Evolutionary conservation across 129 eudicot genomes (phyloP).

Genomic region (Flaveria trinervia): DNA sequence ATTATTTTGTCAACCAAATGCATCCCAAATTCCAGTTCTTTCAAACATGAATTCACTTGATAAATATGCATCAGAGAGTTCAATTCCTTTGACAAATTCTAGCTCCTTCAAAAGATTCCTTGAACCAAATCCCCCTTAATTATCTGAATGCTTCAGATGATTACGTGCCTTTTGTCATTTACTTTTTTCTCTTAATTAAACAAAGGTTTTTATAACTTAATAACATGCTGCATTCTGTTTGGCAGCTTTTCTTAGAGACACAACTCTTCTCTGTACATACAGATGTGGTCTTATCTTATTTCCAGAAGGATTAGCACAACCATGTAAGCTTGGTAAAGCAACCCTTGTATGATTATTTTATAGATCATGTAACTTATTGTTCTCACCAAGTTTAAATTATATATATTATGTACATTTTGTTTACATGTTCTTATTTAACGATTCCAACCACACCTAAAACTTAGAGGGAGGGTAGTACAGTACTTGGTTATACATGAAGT

Average conservation of each 20-base stretch:
- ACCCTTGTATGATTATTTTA: slow-evolving; percentile 32
- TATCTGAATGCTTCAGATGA: background rate
- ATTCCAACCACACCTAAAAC: background rate
- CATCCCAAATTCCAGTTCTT: background rate
- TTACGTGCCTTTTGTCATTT: background rate
- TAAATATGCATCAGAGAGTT: too few relatives aligned
- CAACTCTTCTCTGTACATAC: slow-evolving; percentile 99
- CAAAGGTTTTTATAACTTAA: slow-evolving; percentile 15
- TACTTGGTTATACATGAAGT: slow-evolving; percentile 8
- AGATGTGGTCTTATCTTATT: slow-evolving; percentile 87
- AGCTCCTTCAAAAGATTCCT: background rate
- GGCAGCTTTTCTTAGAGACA: slow-evolving; percentile 85
- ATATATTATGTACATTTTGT: slow-evolving; percentile 17
- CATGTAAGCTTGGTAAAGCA: slow-evolving; percentile 35
- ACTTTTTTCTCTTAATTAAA: background rate
- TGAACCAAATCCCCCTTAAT: background rate
- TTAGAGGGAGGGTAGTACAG: slow-evolving; percentile 11
- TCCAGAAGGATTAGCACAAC: slow-evolving; percentile 79
- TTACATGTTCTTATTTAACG: slow-evolving; percentile 4
- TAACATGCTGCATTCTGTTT: slow-evolving; percentile 29
- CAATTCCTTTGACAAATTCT: background rate
- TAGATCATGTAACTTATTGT: slow-evolving; percentile 25
- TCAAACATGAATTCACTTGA: background rate
- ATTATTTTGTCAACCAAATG: background rate
- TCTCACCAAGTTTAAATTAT: slow-evolving; percentile 9